phyloP scores from a whole-genome alignment of 1,284 basidiomycete genomes.

The Flammula alnicola region DNA sequence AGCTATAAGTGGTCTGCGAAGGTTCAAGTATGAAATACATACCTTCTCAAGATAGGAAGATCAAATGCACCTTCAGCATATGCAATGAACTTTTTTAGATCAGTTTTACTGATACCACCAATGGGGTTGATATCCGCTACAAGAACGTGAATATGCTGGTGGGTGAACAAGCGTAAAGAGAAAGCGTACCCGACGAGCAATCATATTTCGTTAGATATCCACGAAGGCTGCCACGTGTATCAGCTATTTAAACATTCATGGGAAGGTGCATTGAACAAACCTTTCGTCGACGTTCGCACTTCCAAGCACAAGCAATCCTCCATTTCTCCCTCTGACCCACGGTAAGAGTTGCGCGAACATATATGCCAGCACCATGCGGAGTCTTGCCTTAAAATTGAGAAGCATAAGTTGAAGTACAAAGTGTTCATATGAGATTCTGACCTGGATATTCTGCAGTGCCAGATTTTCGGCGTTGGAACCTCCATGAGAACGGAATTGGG shows the following conservation, averaged over 20 bases:
- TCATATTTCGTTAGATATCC: conserved; percentile 99
- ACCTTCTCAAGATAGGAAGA: conserved; percentile 84
- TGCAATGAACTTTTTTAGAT: conserved; percentile 94
- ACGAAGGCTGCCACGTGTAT: conserved; percentile 63
- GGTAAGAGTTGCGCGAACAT: conserved; percentile 96
- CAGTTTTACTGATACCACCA: conserved; percentile 97
- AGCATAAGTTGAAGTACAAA: background rate
- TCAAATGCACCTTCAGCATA: conserved; percentile 83
- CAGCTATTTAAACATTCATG: background rate
- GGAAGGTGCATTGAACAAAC: conserved; percentile 38
- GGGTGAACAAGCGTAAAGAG: background rate
- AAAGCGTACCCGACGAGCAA: conserved; percentile 72
- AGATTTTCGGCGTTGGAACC: conserved; percentile 90
- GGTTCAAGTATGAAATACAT: conserved; percentile 18
- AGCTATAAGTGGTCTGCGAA: background rate
- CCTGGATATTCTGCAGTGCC: conserved; percentile 97
- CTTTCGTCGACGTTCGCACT: conserved; percentile 99
- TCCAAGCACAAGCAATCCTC: conserved; percentile 92
- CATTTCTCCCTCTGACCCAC: conserved; percentile 85
- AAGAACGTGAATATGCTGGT: background rate
- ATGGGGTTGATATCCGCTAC: conserved; percentile 98
- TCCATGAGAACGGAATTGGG: conserved; percentile 89
- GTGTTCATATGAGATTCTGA: conserved; percentile 28
- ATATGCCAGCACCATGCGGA: conserved; percentile 97
- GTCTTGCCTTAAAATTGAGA: conserved; percentile 63